A percentile compares a stretch with the other conserved stretches of the same genome.
Conservation (phyloP, 208 protist genomes). For the Spongospora subterranea region DNA sequence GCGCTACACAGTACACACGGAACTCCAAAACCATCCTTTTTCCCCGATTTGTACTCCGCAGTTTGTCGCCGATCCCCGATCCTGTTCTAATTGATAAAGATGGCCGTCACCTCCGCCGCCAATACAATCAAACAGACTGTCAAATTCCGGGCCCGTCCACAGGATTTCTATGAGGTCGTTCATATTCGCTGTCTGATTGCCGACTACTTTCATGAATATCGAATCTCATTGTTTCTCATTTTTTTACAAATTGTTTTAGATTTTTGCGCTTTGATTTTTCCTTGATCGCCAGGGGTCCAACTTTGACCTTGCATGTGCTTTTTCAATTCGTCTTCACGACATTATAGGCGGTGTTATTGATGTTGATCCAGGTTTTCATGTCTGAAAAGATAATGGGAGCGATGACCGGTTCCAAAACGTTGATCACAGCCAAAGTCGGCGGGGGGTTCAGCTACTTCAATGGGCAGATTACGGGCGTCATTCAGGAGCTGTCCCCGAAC, state of each 20-base stretch:
- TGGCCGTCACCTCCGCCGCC: background rate
- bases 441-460: conserved; percentile 48
- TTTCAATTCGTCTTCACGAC: too few relatives aligned
- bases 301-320: too few relatives aligned
- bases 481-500: conserved; percentile 4
- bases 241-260: too few relatives aligned
- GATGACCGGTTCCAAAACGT: background rate
- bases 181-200: background rate
- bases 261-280: too few relatives aligned
- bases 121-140: conserved; percentile 33
- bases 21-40: too few relatives aligned
- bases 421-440: background rate
- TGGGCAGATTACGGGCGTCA: conserved; percentile 19
- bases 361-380: background rate
- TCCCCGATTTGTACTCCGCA: too few relatives aligned
- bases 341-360: too few relatives aligned
- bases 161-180: conserved; percentile 26
- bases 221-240: too few relatives aligned
- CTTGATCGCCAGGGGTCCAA: too few relatives aligned
- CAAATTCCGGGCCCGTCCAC: conserved; percentile 11
- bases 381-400: background rate
- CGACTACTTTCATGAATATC: too few relatives aligned
- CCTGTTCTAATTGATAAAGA: background rate
- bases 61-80: background rate
- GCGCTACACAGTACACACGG: background rate